Percentiles rank a stretch among this genome's conserved stretches.
These are phyloP conservation scores for Chalciporus sphaerocephalus DNA, from an alignment of 768 basidiomycete species.

Conservation along the genomic window DNA sequence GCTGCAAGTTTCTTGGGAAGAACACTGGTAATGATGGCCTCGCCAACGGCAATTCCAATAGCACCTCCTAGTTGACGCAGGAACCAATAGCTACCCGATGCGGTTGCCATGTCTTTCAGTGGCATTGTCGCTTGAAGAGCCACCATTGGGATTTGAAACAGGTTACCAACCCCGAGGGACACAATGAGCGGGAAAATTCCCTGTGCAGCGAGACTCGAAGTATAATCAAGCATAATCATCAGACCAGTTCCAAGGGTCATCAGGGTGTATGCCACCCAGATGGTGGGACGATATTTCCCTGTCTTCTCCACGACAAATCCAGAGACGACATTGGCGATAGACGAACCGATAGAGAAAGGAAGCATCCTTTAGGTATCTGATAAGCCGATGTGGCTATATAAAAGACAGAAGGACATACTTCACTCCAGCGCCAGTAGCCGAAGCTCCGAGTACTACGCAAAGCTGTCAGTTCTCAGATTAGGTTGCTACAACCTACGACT, in stretches of 20 bases:
- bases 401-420: constrained; percentile 31
- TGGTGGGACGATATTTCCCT: constrained; percentile 53
- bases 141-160: constrained; percentile 67
- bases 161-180: constrained; percentile 56
- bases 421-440: constrained; percentile 63
- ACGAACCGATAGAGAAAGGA: constrained; percentile 59
- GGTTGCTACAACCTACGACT: background rate
- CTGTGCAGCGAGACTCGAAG: constrained; percentile 50
- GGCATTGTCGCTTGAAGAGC: constrained; percentile 87
- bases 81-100: constrained; percentile 64
- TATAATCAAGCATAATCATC: constrained; percentile 62
- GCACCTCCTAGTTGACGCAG: constrained; percentile 71
- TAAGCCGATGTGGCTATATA: no score
- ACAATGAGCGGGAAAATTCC: constrained; percentile 63
- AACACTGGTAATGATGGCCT: constrained; percentile 63
- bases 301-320: constrained; percentile 58
- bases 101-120: constrained; percentile 80
- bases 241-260: constrained; percentile 66
- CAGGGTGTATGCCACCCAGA: constrained; percentile 59
- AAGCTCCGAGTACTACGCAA: constrained; percentile 52
- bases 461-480: background rate
- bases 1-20: constrained; percentile 31
- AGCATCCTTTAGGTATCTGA: constrained; percentile 50
- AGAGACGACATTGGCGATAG: constrained; percentile 48
- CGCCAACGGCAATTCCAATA: constrained; percentile 65